These are phyloP conservation scores for Fraxinus excelsior DNA, from an alignment of 257 asterid genomes.

Conservation along the genomic window DNA sequence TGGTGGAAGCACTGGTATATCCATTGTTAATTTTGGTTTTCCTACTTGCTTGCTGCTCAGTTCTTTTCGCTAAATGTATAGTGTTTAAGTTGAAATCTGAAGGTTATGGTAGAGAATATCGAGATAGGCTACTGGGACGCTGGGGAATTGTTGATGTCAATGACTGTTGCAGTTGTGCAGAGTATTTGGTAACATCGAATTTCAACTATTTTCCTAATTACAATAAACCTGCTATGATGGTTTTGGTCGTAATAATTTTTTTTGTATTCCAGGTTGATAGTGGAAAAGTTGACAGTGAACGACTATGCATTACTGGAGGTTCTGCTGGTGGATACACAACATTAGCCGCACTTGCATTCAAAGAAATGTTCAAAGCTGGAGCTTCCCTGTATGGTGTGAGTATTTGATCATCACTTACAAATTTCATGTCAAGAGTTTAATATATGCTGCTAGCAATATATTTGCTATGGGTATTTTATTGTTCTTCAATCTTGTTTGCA, in stretches of 20 bases:
- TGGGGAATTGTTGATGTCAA: constrained; percentile 96
- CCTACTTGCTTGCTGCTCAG: background rate
- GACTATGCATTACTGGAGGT: constrained; percentile 92
- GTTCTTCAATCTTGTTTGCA: background rate
- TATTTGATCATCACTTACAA: constrained; percentile 30
- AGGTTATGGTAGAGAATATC: constrained; percentile 95
- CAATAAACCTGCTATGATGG: constrained; percentile 1
- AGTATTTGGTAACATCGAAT: constrained; percentile 61
- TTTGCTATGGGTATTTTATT: background rate
- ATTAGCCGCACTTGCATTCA: constrained; percentile 91
- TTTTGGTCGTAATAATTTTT: constrained; percentile 21
- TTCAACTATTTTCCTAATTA: constrained; percentile 11
- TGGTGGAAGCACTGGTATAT: constrained; percentile 95
- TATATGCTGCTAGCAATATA: constrained; percentile 2
- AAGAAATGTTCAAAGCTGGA: constrained; percentile 82
- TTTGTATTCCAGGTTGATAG: constrained; percentile 60
- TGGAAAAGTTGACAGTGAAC: constrained; percentile 82
- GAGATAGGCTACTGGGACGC: constrained; percentile 77
- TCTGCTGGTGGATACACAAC: constrained; percentile 99
- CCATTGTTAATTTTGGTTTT: background rate
- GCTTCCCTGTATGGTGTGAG: constrained; percentile 95
- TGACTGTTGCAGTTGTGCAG: constrained; percentile 97
- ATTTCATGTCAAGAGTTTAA: background rate
- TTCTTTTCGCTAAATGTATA: constrained; percentile 13
- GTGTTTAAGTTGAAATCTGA: constrained; percentile 26